Conservation (phyloP, 208 protist genomes). For the Leishmania turanica region DNA sequence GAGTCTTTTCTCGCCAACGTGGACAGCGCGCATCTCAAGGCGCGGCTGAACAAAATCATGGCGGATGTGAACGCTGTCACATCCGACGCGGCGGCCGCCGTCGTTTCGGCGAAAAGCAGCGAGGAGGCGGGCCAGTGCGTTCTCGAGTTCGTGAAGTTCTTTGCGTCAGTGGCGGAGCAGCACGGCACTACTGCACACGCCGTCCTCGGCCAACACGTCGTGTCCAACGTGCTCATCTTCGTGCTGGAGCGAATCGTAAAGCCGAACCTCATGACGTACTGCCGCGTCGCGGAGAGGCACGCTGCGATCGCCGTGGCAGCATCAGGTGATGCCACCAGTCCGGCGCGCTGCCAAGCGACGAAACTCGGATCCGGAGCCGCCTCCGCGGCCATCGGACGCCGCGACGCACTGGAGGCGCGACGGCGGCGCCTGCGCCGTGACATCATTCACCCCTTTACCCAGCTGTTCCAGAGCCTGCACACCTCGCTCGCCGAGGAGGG, state of each 20-base stretch:
- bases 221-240: slow-evolving; percentile 70
- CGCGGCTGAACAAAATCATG: slow-evolving; percentile 32
- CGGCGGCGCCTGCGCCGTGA: slow-evolving; percentile 49
- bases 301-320: slow-evolving; percentile 6
- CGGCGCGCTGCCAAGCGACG: too few species aligned
- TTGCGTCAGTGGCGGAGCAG: slow-evolving; percentile 40
- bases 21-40: slow-evolving; percentile 18
- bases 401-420: slow-evolving; percentile 30
- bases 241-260: slow-evolving; percentile 69
- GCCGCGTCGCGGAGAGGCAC: slow-evolving; percentile 22
- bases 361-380: background rate
- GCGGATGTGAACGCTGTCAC: slow-evolving; percentile 15
- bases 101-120: slow-evolving; percentile 14
- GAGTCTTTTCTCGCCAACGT: slow-evolving; percentile 27
- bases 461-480: slow-evolving; percentile 61
- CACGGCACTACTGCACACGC: slow-evolving; percentile 53
- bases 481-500: slow-evolving; percentile 38
- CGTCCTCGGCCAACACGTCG: slow-evolving; percentile 74
- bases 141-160: slow-evolving; percentile 44
- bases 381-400: background rate
- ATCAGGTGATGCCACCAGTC: background rate
- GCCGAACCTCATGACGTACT: slow-evolving; percentile 53
- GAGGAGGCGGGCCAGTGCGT: slow-evolving; percentile 52
- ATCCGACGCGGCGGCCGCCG: background rate
- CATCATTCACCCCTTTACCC: slow-evolving; percentile 52